Percentiles rank a stretch among this genome's conserved stretches.
Conservation (phyloP, 2,329 filamentous ascomycete genomes). For the Graphium sp. region DNA sequence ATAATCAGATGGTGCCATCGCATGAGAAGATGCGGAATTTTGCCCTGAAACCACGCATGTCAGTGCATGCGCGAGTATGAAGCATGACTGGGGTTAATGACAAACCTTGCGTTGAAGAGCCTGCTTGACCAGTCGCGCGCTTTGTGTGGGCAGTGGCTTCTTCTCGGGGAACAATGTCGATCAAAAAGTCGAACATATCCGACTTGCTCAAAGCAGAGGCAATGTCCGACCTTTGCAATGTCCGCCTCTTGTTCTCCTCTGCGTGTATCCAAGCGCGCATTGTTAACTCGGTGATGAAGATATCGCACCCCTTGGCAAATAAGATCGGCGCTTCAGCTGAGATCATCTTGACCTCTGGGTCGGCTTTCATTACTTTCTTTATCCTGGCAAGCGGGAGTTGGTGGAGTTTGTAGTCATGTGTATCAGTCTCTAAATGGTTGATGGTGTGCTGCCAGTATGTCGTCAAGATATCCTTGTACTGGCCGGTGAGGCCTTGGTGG, state of each 20-base stretch:
- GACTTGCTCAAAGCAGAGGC: conserved; percentile 90
- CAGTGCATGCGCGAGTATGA: no score
- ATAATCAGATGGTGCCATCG: conserved; percentile 45
- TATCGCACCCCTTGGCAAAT: conserved; percentile 96
- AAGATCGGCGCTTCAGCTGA: conserved; percentile 94
- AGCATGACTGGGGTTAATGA: no score
- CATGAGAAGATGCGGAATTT: conserved; percentile 26
- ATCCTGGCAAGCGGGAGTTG: conserved; percentile 94
- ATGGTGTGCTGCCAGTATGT: conserved; percentile 99
- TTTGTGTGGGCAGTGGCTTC: conserved; percentile 80
- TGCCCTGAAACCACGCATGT: no score
- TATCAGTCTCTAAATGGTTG: conserved; percentile 83
- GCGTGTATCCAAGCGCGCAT: conserved; percentile 99
- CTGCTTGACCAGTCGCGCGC: conserved; percentile 40
- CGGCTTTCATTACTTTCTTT: conserved; percentile 99
- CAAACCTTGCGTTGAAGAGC: conserved; percentile 24
- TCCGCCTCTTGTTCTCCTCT: conserved; percentile 95
- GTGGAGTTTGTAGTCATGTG: conserved; percentile 96
- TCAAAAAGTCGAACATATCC: conserved; percentile 99
- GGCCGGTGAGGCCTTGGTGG: conserved; percentile 82
- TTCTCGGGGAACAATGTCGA: conserved; percentile 94
- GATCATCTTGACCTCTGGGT: conserved; percentile 99
- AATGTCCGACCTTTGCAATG: conserved; percentile 89
- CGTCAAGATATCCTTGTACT: conserved; percentile 92
- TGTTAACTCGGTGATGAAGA: conserved; percentile 96